Conservation (phyloP, 495 filamentous ascomycete species). For the Aspergillus asperescens region DNA sequence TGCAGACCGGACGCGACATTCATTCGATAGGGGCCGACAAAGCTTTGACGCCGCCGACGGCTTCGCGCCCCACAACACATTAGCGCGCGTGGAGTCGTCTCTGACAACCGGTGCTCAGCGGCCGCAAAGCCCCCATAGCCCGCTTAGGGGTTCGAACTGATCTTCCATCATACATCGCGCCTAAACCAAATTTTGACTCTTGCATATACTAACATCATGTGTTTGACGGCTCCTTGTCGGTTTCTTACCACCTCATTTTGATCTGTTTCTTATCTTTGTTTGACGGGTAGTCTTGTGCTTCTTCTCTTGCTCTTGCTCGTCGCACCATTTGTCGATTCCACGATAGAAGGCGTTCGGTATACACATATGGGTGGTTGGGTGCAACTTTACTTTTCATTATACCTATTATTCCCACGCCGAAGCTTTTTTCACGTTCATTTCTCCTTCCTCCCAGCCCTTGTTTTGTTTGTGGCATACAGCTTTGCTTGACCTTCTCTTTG, state of each 20-base stretch:
- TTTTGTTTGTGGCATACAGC: slow-evolving; percentile 21
- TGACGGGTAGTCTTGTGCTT: slow-evolving; percentile 35
- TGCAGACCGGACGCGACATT: slow-evolving; percentile 66
- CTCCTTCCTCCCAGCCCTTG: slow-evolving; percentile 11
- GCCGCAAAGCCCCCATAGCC: slow-evolving; percentile 28
- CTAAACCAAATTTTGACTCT: slow-evolving; percentile 24
- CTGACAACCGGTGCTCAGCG: slow-evolving; percentile 40
- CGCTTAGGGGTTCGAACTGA: slow-evolving; percentile 37
- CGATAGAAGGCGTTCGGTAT: slow-evolving; percentile 48
- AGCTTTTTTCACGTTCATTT: slow-evolving; percentile 5
- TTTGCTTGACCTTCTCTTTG: slow-evolving; percentile 4
- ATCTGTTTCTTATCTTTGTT: slow-evolving; percentile 25
- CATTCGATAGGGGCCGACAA: slow-evolving; percentile 48
- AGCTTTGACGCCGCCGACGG: slow-evolving; percentile 84
- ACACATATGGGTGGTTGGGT: slow-evolving; percentile 31
- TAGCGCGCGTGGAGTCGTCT: slow-evolving; percentile 79
- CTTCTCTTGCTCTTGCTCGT: slow-evolving; percentile 1
- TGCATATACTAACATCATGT: slow-evolving; percentile 31
- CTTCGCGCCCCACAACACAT: slow-evolving; percentile 27
- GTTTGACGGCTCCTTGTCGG: slow-evolving; percentile 29
- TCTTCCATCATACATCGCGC: slow-evolving; percentile 29
- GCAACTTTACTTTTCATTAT: slow-evolving; percentile 22
- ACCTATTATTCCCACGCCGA: slow-evolving; percentile 10
- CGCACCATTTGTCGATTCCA: slow-evolving; percentile 34
- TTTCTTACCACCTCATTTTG: slow-evolving; percentile 22